Percentiles rank a stretch among this genome's conserved stretches.
Evolutionary conservation across 2,329 filamentous ascomycete species (phyloP).

Genomic region (Colletotrichum filicis): DNA sequence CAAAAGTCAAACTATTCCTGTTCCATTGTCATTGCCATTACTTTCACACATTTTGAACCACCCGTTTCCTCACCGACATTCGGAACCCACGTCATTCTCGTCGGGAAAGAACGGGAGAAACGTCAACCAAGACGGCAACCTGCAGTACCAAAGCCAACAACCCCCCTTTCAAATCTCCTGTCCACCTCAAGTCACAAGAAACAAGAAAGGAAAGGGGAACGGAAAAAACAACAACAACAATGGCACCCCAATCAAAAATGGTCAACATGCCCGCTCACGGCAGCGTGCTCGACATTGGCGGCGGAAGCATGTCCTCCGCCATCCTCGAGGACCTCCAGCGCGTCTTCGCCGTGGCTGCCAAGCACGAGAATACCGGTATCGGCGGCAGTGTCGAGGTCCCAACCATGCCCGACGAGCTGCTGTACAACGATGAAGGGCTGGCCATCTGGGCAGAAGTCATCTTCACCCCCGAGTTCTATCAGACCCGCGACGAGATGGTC

Average conservation of each 20-base stretch:
- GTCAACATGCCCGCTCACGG: slow-evolving; percentile 42
- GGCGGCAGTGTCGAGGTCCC: slow-evolving; percentile 37
- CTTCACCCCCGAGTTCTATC: slow-evolving; percentile 51
- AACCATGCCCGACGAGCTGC: slow-evolving; percentile 51
- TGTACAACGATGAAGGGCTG: slow-evolving; percentile 52
- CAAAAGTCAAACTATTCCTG: background rate
- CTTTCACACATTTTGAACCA: no score
- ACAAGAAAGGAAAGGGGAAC: background rate
- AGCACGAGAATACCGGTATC: background rate
- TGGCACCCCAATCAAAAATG: background rate
- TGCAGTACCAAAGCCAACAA: no score
- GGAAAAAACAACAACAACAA: no score
- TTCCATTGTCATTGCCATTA: no score
- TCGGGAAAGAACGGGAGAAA: background rate
- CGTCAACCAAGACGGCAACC: background rate
- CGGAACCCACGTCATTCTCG: background rate
- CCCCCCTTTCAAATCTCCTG: background rate
- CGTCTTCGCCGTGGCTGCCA: background rate
- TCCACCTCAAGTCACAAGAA: background rate
- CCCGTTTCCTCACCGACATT: background rate
- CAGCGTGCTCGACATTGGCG: slow-evolving; percentile 51
- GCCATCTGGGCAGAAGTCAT: slow-evolving; percentile 55
- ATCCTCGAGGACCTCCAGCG: slow-evolving; percentile 42
- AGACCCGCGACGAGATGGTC: slow-evolving; percentile 52
- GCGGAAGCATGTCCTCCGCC: slow-evolving; percentile 44